Base-by-base conservation (phyloP, 148 eudicot species). In the Chenopodium formosanum region DNA sequence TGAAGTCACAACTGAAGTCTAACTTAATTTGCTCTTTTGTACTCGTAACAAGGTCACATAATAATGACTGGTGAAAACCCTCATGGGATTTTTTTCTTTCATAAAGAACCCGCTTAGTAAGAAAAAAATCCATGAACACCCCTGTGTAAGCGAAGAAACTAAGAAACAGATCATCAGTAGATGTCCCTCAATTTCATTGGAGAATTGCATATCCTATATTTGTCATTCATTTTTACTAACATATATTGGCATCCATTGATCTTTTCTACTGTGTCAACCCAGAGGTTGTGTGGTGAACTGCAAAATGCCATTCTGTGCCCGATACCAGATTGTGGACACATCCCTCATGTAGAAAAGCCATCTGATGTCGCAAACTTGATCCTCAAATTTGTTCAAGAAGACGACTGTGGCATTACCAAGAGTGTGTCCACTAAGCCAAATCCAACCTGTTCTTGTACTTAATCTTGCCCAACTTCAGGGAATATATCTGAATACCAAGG, bases 261-360 rank as follows among this genome's bases (percentile, higher is more conserved):
- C 66, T 44, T 22, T 73, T 37, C 22, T 20, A 32, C 2, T 25
- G 32, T 65, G 47, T 3, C 31, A 84, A 66, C 70, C 83, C 97
- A 94, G 98, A 91, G 89, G 85, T 23, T 95, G 81, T 91, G 90
- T 31, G 75, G 91, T 46, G 97, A 95, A 79, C 76, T 92, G 60
- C 91, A 90, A 74, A 83, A 92, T 82, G 92, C 97, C 40, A 88
- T 82, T 52, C 72, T 95, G 44, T 92, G 93, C 37, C 92, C 85
- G 83, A 88, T 95, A 77, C 90, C 96, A 77, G 96, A 90, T 23
- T 95, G 97, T 74, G 99, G 99, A 32, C 99, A 95, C 79, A 84
- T 95, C 78, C 97, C 97, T 12, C 99, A 93, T 34, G 94, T 93
- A 8, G 97, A 95, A 83, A 93, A 91, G 78, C 97, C 99, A 1